Evolutionary conservation across 2,329 filamentous ascomycete species (phyloP).

Genomic region (Fusarium denticulatum): DNA sequence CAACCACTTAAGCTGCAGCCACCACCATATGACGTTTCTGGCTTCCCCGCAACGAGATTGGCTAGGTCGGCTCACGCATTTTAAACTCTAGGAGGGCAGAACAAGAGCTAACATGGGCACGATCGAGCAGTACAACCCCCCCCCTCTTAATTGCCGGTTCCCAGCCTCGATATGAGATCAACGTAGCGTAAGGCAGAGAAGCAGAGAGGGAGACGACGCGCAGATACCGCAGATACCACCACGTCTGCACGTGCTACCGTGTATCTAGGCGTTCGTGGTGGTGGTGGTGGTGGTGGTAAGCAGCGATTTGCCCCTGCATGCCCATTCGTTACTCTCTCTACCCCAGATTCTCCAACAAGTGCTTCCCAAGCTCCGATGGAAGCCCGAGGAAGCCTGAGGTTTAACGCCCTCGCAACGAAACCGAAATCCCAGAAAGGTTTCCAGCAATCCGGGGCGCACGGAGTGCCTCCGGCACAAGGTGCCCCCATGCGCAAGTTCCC

Average conservation of each 20-base stretch:
- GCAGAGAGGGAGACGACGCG: neutral
- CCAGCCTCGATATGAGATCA: constrained; percentile 26
- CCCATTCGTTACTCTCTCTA: constrained; percentile 26
- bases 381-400: constrained; percentile 15
- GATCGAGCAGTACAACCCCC: neutral
- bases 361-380: constrained; percentile 2
- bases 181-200: constrained; percentile 1
- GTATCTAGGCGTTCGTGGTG: neutral
- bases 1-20: neutral
- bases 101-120: constrained; percentile 14
- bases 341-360: constrained; percentile 19
- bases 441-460: neutral
- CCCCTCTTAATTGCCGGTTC: neutral
- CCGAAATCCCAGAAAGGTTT: constrained; percentile 1
- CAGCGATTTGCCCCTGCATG: neutral
- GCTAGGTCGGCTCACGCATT: constrained; percentile 14
- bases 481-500: constrained; percentile 16
- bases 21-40: constrained; percentile 29
- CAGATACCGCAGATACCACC: neutral
- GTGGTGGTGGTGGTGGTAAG: neutral
- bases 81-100: neutral
- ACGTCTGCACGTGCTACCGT: constrained; percentile 1
- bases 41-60: constrained; percentile 3
- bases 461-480: neutral
- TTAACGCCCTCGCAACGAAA: constrained; percentile 18